Evolutionary conservation across 305 asterid species (phyloP).

Genomic region (Fraxinus paxiana): DNA sequence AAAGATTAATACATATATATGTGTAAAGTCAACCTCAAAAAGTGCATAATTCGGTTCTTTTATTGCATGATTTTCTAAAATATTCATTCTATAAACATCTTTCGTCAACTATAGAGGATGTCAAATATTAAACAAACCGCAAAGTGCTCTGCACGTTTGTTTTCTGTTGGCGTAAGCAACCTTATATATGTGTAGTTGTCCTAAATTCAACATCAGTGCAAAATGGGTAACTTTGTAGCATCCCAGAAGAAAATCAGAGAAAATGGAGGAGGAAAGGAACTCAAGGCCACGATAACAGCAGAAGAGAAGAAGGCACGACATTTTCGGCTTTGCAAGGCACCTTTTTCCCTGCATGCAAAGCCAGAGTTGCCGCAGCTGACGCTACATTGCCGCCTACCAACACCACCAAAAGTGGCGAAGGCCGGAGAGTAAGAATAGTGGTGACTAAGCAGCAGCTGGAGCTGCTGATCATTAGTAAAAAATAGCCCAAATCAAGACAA

Average conservation of each 20-base stretch:
- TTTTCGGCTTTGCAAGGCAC: neutral
- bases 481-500: conserved; percentile 13
- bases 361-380: neutral
- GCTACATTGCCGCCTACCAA: neutral
- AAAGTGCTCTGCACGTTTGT: conserved; percentile 11
- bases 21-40: conserved; percentile 1
- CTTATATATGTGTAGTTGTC: neutral
- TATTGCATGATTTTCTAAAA: neutral
- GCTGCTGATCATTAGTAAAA: conserved; percentile 30
- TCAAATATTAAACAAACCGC: neutral
- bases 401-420: neutral
- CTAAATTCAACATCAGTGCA: conserved; percentile 3
- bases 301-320: neutral
- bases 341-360: neutral
- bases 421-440: conserved; percentile 47
- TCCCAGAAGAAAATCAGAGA: conserved; percentile 13
- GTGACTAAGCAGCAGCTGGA: conserved; percentile 50
- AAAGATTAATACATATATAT: neutral
- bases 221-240: conserved; percentile 34
- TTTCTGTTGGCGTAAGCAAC: neutral
- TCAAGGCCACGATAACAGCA: neutral
- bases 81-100: neutral
- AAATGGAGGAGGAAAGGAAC: conserved; percentile 21
- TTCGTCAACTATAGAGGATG: neutral
- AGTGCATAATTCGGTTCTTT: neutral